Percentiles rank a stretch among this genome's conserved stretches.
phyloP scores from a whole-genome alignment of 1,284 basidiomycete genomes.

The Malassezia obtusa region DNA sequence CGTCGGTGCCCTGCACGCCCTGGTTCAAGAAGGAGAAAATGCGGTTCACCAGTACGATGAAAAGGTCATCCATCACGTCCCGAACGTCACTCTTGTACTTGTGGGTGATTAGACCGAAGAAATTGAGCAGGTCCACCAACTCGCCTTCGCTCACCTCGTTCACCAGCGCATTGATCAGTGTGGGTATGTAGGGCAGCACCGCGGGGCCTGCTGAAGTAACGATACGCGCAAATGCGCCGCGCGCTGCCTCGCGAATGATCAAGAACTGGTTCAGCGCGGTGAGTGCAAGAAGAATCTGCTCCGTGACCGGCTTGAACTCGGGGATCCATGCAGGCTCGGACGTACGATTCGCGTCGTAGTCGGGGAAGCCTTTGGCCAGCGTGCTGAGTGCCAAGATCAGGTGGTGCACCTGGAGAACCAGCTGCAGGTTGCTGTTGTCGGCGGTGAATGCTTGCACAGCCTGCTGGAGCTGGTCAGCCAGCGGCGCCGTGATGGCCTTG shows the following conservation, averaged over 20 bases:
- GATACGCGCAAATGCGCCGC: constrained; percentile 74
- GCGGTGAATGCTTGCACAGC: constrained; percentile 55
- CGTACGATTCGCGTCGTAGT: constrained; percentile 32
- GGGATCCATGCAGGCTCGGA: constrained; percentile 65
- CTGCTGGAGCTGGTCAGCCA: constrained; percentile 65
- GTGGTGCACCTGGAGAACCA: constrained; percentile 85
- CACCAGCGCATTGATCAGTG: constrained; percentile 77
- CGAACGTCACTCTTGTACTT: constrained; percentile 79
- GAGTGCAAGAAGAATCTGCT: constrained; percentile 76
- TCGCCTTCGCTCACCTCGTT: constrained; percentile 84
- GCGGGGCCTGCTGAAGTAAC: constrained; percentile 77
- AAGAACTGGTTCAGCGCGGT: constrained; percentile 79
- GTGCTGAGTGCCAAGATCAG: constrained; percentile 88
- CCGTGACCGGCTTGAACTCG: constrained; percentile 76
- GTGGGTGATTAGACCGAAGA: constrained; percentile 81
- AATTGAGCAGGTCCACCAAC: constrained; percentile 87
- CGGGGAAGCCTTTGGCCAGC: constrained; percentile 90
- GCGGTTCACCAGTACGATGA: constrained; percentile 73
- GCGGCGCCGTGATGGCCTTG: constrained; percentile 65
- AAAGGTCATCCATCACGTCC: constrained; percentile 77
- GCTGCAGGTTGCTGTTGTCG: constrained; percentile 55
- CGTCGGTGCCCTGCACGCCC: constrained; percentile 81
- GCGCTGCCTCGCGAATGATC: constrained; percentile 81
- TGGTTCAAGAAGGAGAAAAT: constrained; percentile 72
- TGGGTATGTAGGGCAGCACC: constrained; percentile 63